A percentile compares a stretch with the other conserved stretches of the same genome.
Conservation (phyloP, 1,284 basidiomycete species). For the Melampsora americana region DNA sequence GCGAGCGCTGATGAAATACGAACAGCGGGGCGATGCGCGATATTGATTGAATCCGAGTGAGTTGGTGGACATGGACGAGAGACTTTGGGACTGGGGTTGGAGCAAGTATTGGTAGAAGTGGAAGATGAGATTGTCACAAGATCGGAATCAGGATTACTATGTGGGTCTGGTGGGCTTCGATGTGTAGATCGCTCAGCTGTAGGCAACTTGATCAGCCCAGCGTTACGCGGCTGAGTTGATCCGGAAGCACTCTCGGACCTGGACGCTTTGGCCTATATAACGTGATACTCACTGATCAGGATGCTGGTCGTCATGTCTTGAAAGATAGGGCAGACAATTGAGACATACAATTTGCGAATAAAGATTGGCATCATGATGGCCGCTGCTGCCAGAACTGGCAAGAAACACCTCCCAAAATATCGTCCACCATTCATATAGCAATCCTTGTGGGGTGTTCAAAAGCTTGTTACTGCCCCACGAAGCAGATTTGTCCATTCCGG, state of each 20-base stretch:
- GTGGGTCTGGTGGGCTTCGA: not conserved
- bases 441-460: conserved; percentile 2
- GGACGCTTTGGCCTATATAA: not conserved
- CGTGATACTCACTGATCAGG: not conserved
- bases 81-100: not conserved
- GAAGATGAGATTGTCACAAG: conserved; percentile 6
- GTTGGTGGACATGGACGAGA: not conserved
- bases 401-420: conserved; percentile 12
- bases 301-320: too few species aligned
- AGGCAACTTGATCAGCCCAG: conserved; percentile 6
- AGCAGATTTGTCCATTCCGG: not conserved
- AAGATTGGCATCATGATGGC: not conserved
- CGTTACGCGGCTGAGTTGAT: not conserved
- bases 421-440: conserved; percentile 12
- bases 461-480: not conserved
- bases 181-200: not conserved
- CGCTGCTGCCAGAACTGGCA: not conserved
- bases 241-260: not conserved
- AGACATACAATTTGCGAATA: conserved; percentile 6
- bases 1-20: not conserved
- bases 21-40: not conserved
- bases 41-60: not conserved
- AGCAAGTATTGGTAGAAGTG: conserved; percentile 9
- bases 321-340: not conserved
- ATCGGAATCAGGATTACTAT: not conserved